Base-by-base conservation (phyloP, 2,329 filamentous ascomycete genomes). In the Ceratocystis ficicola region DNA sequence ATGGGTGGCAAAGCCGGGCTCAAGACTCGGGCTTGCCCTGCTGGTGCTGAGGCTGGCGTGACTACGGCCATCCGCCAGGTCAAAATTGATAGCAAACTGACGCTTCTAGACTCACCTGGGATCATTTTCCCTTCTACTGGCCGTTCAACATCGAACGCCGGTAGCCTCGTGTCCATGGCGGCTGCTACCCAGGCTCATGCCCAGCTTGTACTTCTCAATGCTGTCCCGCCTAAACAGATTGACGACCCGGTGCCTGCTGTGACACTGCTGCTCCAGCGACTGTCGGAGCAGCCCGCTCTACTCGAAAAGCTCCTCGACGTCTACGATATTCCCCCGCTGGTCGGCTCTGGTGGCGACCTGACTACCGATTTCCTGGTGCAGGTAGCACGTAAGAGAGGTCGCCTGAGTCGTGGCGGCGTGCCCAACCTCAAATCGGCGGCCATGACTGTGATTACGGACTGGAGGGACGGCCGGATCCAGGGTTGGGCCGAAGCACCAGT, bases 11-110 rank as follows among this genome's bases (percentile, higher is more conserved):
- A 81, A 69, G 83, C 83, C 46, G 77, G 77, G 57, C 74, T 76
- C 70, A 78, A 82, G 70, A 80, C 81, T 44, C 76, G 73, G 68
- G 88, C 90, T 55, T 96, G 91, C 74, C 92, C 92, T 1, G 88
- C 89, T 1, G 92, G 92, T 68, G 91, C 92, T 36, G 92, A 96
- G 77, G 92, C 92, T 25, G 92, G 92, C 65, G 90, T 96, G 48
- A 96, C 92, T 4, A 96, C 91, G 55, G 88, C 84, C 73, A 83
- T 96, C 71, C 87, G 92, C 67, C 83, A 90, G 72, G 90, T 96
- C 75, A 96, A 96, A 80, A 86, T 96, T 65, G 92, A 96, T 78
- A 94, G 86, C 81, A 95, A 94, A 77, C 83, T 96, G 65, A 96
- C 91, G 70, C 83, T 96, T 57, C 87, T 96, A 72, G 92, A 96